Evolutionary conservation across 805 yeast species (phyloP).

Genomic region (Metschnikowia gelsemii): DNA sequence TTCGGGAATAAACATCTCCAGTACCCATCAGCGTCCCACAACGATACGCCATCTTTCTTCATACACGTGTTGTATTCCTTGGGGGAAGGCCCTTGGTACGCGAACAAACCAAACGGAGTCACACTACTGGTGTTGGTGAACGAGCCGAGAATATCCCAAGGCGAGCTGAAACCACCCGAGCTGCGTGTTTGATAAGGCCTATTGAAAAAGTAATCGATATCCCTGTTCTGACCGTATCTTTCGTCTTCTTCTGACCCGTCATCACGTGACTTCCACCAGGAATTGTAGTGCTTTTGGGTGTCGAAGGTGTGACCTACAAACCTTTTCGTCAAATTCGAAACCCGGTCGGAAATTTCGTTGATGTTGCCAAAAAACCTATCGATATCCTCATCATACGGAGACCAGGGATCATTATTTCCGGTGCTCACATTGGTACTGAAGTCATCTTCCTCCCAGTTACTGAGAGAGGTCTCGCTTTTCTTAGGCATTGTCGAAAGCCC

Average conservation of each 20-base stretch:
- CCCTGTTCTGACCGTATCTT: neutral
- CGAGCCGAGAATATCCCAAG: slow-evolving; percentile 14
- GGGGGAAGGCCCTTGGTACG: slow-evolving; percentile 58
- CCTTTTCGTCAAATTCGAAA: slow-evolving; percentile 29
- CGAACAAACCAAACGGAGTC: slow-evolving; percentile 47
- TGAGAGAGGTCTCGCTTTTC: neutral
- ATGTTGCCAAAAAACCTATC: slow-evolving; percentile 26
- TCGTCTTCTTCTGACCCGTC: slow-evolving; percentile 3
- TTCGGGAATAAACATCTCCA: slow-evolving; percentile 91
- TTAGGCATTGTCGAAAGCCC: too few relatives aligned
- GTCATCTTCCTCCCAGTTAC: slow-evolving; percentile 2
- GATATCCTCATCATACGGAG: slow-evolving; percentile 24
- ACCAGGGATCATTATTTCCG: slow-evolving; percentile 4
- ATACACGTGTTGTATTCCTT: slow-evolving; percentile 62
- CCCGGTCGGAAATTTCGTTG: slow-evolving; percentile 26
- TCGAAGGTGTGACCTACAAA: slow-evolving; percentile 22
- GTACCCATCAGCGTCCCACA: slow-evolving; percentile 82
- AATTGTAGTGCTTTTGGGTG: neutral
- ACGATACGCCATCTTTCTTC: slow-evolving; percentile 62
- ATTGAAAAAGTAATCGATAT: slow-evolving; percentile 21
- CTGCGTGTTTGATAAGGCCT: slow-evolving; percentile 24
- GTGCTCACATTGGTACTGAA: neutral
- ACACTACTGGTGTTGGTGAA: slow-evolving; percentile 24
- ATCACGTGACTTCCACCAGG: slow-evolving; percentile 10
- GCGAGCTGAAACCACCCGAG: slow-evolving; percentile 7